These are phyloP conservation scores for Flaveria bidentis DNA, from an alignment of 129 eudicot species.

Conservation along the genomic window DNA sequence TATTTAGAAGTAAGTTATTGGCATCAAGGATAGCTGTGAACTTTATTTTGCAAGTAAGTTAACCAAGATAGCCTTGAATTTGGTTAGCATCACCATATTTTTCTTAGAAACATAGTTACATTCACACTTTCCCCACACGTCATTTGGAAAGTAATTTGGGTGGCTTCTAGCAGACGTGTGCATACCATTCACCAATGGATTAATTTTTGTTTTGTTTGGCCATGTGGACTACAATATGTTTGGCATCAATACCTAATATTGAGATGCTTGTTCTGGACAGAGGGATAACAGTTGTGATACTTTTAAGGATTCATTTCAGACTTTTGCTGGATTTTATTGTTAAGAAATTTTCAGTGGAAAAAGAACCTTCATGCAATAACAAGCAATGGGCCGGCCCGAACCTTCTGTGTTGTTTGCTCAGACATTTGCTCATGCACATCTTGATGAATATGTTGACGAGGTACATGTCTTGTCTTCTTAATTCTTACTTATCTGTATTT, in stretches of 20 bases:
- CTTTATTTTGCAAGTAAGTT: too few relatives aligned
- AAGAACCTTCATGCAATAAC: slow-evolving; percentile 27
- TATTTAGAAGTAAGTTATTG: too few relatives aligned
- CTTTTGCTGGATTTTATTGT: slow-evolving; percentile 17
- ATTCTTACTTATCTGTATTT: slow-evolving; percentile 7
- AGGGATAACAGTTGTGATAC: neutral
- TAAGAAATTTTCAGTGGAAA: slow-evolving; percentile 1
- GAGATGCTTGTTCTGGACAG: neutral
- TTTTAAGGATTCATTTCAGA: neutral
- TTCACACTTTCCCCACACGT: too few relatives aligned
- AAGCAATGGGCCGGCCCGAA: slow-evolving; percentile 88
- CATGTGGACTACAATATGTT: neutral
- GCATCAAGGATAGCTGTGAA: too few relatives aligned
- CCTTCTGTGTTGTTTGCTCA: slow-evolving; percentile 90
- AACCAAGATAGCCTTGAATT: too few relatives aligned
- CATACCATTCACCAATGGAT: neutral
- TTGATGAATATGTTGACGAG: slow-evolving; percentile 95
- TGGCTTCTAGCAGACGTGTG: neutral
- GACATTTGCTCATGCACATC: slow-evolving; percentile 81
- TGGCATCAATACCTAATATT: neutral
- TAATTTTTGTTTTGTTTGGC: neutral
- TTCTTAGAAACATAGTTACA: too few relatives aligned
- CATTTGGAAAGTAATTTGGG: neutral
- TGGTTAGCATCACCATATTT: too few relatives aligned
- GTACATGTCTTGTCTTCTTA: slow-evolving; percentile 32